Percentiles rank a stretch among this genome's conserved stretches.
Evolutionary conservation across 1,284 basidiomycete genomes (phyloP).

Genomic region (Heliocybe sulcata): DNA sequence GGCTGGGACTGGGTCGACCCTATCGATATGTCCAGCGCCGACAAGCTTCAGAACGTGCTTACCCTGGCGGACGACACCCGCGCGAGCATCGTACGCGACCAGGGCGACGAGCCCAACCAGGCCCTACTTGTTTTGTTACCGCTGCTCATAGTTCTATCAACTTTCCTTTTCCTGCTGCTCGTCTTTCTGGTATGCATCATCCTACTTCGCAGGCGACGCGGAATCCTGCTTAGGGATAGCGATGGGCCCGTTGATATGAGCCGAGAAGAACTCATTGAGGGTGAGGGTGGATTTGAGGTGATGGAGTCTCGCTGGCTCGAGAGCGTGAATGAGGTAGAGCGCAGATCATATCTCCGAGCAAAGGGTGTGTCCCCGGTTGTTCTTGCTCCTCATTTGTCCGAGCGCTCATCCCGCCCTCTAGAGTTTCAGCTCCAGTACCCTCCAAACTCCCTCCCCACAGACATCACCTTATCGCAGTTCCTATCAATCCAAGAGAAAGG

Average conservation of each 20-base stretch:
- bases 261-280: slow-evolving; percentile 83
- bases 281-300: slow-evolving; percentile 87
- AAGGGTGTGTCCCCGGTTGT: slow-evolving; percentile 55
- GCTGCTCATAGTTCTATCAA: slow-evolving; percentile 86
- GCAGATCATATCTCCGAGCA: slow-evolving; percentile 75
- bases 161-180: slow-evolving; percentile 87
- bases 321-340: slow-evolving; percentile 59
- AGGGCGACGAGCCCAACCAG: slow-evolving; percentile 17
- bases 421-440: slow-evolving; percentile 89
- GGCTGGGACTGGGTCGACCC: not conserved
- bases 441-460: slow-evolving; percentile 88
- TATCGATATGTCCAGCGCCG: not conserved
- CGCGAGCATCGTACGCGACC: slow-evolving; percentile 26
- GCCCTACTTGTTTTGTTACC: slow-evolving; percentile 82
- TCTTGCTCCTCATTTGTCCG: slow-evolving; percentile 3
- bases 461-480: slow-evolving; percentile 95
- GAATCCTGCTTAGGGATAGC: slow-evolving; percentile 78
- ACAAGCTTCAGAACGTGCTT: not conserved
- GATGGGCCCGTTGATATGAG: slow-evolving; percentile 94
- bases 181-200: slow-evolving; percentile 86
- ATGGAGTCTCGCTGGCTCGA: slow-evolving; percentile 94
- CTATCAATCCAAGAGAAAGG: slow-evolving; percentile 97
- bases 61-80: slow-evolving; percentile 18
- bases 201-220: slow-evolving; percentile 72
- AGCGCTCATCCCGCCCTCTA: slow-evolving; percentile 23